Evolutionary conservation across 768 basidiomycete species (phyloP), one percentile per base, ranked within the genome.

Genomic region (Boletus huronensis): DNA sequence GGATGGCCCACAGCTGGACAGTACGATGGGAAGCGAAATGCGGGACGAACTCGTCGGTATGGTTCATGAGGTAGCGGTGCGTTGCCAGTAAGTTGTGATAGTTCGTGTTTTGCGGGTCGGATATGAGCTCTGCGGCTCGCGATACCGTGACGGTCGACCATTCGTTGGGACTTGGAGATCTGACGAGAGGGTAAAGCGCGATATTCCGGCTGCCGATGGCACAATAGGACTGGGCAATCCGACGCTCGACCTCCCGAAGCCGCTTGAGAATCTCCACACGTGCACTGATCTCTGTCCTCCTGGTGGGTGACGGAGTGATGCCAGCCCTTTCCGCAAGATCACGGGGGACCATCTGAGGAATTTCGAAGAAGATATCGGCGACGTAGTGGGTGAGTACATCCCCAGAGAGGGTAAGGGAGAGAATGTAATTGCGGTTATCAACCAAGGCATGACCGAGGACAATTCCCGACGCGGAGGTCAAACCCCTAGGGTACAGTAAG

Each of bases 51-150:
- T 80, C 71, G 9, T 73, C 42, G 2, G 80, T 63, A 19, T 78
- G 64, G 7, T 73, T 67, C 79, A 91, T 82, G 58, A 94, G 72
- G 58, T 79, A 79, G 55, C 81, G 82, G 70, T 94, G 90, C 0
- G 83, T 64, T 14, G 77, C 79, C 31, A 81, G 60, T 40, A 70
- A 67, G n/a, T 76, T 78, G 49, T 82, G 75, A 48, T 46, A 51
- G 28, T 58, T 55, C 48, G 55, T 32, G 19, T 47, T 57, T 28
- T 40, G 6, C 11, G 74, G 68, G 35, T 68, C 59, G 51, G 70
- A 64, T 23, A 86, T 58, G 34, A 80, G 64, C 26, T 72, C 54
- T 6, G 82, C 80, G 13, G 82, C 83, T 50, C 87, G 74, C 3
- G 71, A 54, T 23, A 86, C 69, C 0, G 85, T 84, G 31, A 86